phyloP scores from a whole-genome alignment of 2,329 filamentous ascomycete species.

The Dendrostoma leiphaemia region DNA sequence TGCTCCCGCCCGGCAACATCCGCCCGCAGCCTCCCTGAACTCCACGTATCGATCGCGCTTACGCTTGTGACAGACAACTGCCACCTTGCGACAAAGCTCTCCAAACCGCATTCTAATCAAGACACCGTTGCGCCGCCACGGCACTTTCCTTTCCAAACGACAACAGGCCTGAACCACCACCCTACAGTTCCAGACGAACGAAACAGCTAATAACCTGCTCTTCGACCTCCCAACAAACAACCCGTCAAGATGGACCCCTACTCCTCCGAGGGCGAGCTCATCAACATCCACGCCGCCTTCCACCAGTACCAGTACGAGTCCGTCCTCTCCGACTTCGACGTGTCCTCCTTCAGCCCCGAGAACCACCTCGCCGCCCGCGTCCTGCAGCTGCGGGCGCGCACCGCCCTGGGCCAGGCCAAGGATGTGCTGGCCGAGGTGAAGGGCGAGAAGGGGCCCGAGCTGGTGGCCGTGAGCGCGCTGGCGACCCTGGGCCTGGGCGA shows the following conservation, averaged over 20 bases:
- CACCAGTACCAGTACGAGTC: conserved; percentile 81
- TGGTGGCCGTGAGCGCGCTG: conserved; percentile 73
- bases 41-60: background rate
- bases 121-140: conserved; percentile 3
- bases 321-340: conserved; percentile 78
- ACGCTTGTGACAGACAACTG: conserved; percentile 11
- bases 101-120: background rate
- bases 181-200: background rate
- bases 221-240: conserved; percentile 12
- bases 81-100: conserved; percentile 5
- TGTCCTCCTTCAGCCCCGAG: conserved; percentile 71
- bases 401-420: conserved; percentile 76
- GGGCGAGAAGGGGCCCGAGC: conserved; percentile 64
- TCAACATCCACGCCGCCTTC: conserved; percentile 70
- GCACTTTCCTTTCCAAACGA: background rate
- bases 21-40: no score
- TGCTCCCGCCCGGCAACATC: no score
- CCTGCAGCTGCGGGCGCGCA: conserved; percentile 76
- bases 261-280: conserved; percentile 68
- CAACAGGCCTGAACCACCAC: background rate
- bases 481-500: conserved; percentile 65
- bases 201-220: background rate
- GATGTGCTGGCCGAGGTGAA: conserved; percentile 69
- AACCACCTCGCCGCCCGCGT: conserved; percentile 76
- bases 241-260: conserved; percentile 63